phyloP scores from a whole-genome alignment of 352 stramenopile species.

The Phytophthora boehmeriae region DNA sequence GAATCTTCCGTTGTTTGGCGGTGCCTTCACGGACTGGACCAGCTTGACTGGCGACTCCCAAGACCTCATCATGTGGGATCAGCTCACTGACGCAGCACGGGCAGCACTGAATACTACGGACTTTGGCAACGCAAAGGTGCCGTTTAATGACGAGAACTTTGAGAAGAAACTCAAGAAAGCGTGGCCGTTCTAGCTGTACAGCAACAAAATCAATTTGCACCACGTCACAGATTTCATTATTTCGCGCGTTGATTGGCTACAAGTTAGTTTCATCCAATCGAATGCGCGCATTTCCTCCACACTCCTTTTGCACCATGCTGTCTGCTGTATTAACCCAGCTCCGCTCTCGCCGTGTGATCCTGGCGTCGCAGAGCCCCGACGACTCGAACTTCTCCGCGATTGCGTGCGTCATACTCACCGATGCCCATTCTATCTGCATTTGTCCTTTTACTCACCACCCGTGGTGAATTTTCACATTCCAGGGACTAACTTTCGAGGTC shows the following conservation, averaged over 20 bases:
- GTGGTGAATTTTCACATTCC: background rate
- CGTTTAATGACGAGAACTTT: too few species aligned
- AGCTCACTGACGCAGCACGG: too few species aligned
- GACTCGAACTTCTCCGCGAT: constrained; percentile 71
- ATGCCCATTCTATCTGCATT: background rate
- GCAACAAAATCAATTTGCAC: too few species aligned
- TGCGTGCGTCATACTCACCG: constrained; percentile 47
- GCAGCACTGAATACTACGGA: too few species aligned
- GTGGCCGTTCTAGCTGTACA: too few species aligned
- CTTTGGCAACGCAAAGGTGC: too few species aligned
- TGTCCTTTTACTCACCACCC: constrained; percentile 1
- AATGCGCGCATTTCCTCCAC: background rate
- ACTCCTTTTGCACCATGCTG: constrained; percentile 45
- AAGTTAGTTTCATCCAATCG: background rate
- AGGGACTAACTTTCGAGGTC: constrained; percentile 80
- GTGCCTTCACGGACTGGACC: too few species aligned
- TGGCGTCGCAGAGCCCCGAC: constrained; percentile 83
- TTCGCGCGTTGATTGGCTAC: background rate
- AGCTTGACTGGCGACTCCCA: too few species aligned
- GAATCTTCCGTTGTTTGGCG: too few species aligned
- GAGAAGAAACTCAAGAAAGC: too few species aligned
- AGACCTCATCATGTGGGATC: too few species aligned
- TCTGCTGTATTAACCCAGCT: constrained; percentile 51
- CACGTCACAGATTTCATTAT: too few species aligned
- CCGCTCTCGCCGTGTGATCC: constrained; percentile 58